phyloP scores from a whole-genome alignment of 148 eudicot species.

The Pouteria glomerata region DNA sequence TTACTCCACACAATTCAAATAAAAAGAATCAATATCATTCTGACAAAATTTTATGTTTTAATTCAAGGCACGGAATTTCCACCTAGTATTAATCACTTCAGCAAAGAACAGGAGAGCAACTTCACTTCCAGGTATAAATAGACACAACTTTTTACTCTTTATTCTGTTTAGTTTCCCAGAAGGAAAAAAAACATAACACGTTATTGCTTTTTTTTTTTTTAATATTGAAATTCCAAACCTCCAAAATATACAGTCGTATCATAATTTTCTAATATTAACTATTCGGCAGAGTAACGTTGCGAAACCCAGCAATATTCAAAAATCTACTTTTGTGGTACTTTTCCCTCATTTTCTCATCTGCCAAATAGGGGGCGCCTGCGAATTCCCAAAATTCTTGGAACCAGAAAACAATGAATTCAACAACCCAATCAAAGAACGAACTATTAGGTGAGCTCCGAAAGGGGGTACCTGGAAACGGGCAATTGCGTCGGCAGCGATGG shows the following conservation, averaged over 20 bases:
- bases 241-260: not conserved
- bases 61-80: no score
- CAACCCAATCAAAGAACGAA: not conserved
- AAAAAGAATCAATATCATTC: not conserved
- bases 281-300: no score
- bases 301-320: no score
- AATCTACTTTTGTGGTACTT: not conserved
- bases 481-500: slow-evolving; percentile 96
- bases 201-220: no score
- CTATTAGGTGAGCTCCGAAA: not conserved
- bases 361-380: not conserved
- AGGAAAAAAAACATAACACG: no score
- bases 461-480: slow-evolving; percentile 85
- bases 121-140: no score
- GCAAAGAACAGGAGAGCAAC: no score
- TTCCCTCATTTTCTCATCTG: not conserved
- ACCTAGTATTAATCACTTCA: no score
- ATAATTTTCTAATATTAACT: not conserved
- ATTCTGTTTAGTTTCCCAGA: no score
- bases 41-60: no score
- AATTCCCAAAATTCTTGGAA: not conserved
- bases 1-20: not conserved
- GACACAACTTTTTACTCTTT: no score
- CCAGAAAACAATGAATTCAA: not conserved
- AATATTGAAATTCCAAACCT: no score